Percentiles rank a stretch among this genome's conserved stretches.
Evolutionary conservation across 1,284 basidiomycete species (phyloP).

Genomic region (Boletus sp.): DNA sequence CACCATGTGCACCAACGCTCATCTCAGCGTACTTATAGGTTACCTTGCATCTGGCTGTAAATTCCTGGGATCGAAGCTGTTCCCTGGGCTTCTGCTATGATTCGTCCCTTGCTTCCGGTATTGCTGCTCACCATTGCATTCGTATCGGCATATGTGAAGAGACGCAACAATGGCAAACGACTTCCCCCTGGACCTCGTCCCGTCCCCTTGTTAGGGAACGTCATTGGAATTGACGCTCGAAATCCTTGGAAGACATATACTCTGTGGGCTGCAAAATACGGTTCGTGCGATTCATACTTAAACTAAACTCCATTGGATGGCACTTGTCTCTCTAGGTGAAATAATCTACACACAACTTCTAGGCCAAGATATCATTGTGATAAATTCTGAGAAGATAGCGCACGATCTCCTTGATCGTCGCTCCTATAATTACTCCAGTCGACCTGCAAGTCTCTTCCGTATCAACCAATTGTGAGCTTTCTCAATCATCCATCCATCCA

Average conservation of each 20-base stretch:
- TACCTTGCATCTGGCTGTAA: not conserved
- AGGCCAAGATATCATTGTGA: conserved; percentile 10
- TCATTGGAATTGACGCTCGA: not conserved
- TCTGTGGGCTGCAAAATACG: not conserved
- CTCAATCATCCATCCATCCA: not conserved
- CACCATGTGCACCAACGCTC: no score
- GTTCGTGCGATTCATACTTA: not conserved
- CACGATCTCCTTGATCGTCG: conserved; percentile 11
- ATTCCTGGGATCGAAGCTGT: not conserved
- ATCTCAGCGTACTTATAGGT: not conserved
- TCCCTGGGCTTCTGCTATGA: not conserved
- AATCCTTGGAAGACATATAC: not conserved
- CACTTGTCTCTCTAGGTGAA: not conserved
- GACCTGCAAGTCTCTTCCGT: conserved; percentile 5
- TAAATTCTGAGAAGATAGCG: conserved; percentile 16
- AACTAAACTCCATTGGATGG: not conserved
- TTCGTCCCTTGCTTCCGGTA: not conserved
- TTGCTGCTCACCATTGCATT: not conserved
- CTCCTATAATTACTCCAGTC: conserved; percentile 9
- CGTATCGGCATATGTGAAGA: not conserved
- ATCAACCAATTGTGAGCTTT: conserved; percentile 7
- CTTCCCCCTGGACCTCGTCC: not conserved
- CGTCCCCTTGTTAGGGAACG: not conserved
- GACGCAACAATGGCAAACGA: not conserved
- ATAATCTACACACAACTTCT: conserved; percentile 12